Percentiles rank a stretch among this genome's conserved stretches.
Conservation (phyloP, 768 basidiomycete genomes). For the Amanita pseudoporphyria region DNA sequence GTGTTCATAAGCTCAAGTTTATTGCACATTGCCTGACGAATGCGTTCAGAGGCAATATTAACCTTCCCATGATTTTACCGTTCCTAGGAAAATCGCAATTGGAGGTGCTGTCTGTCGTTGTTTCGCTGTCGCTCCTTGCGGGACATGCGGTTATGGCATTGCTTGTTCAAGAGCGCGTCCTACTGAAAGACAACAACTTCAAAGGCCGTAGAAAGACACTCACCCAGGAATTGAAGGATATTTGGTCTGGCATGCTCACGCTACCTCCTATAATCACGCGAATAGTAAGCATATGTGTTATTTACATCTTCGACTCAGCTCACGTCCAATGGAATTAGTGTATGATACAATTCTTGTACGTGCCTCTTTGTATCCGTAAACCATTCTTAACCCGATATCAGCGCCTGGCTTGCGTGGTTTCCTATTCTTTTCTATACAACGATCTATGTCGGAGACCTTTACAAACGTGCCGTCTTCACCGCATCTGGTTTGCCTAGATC, state of each 20-base stretch:
- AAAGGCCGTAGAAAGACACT: slow-evolving; percentile 24
- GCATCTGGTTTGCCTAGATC: slow-evolving; percentile 19
- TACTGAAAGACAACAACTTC: slow-evolving; percentile 28
- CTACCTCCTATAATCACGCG: slow-evolving; percentile 70
- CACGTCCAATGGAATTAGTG: slow-evolving; percentile 33
- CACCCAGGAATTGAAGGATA: slow-evolving; percentile 40
- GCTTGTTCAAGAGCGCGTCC: slow-evolving; percentile 64
- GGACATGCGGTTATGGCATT: slow-evolving; percentile 56
- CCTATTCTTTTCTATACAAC: slow-evolving; percentile 85
- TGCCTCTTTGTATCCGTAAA: slow-evolving; percentile 3
- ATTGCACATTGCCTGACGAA: not conserved
- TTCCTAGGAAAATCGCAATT: slow-evolving; percentile 75
- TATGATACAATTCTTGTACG: slow-evolving; percentile 74
- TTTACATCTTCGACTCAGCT: not conserved
- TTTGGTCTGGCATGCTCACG: slow-evolving; percentile 62
- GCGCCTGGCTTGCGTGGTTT: slow-evolving; percentile 88
- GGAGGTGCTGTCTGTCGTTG: slow-evolving; percentile 71
- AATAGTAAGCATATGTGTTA: slow-evolving; percentile 46
- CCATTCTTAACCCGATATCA: slow-evolving; percentile 17
- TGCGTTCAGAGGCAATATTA: slow-evolving; percentile 64
- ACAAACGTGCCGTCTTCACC: slow-evolving; percentile 35
- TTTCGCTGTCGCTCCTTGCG: slow-evolving; percentile 52
- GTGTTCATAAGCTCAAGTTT: slow-evolving; percentile 19
- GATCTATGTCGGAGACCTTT: slow-evolving; percentile 80
- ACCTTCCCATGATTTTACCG: slow-evolving; percentile 61